phyloP scores from a whole-genome alignment of 805 yeast genomes.

The Metschnikowia bowlesiae region DNA sequence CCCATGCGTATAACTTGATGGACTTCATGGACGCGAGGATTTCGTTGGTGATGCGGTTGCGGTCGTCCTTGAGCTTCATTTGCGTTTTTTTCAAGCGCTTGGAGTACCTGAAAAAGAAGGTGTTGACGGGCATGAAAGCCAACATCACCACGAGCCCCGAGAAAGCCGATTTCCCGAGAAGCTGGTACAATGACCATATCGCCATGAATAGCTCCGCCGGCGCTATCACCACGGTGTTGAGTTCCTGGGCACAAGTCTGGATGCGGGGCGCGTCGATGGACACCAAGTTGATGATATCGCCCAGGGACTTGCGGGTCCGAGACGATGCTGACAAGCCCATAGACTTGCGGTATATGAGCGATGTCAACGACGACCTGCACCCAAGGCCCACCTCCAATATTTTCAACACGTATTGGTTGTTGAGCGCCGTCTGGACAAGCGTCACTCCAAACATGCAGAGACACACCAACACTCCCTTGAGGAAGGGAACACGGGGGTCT shows the following conservation, averaged over 20 bases:
- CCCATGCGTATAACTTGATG: conserved; percentile 27
- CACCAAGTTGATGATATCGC: conserved; percentile 23
- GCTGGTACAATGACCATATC: conserved; percentile 19
- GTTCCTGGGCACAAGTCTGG: conserved; percentile 18
- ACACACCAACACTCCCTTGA: conserved; percentile 16
- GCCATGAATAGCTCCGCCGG: conserved; percentile 18
- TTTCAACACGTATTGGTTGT: conserved; percentile 63
- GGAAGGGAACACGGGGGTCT: conserved; percentile 11
- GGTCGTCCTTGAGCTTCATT: conserved; percentile 19
- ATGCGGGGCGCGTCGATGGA: conserved; percentile 23
- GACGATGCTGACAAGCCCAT: conserved; percentile 18
- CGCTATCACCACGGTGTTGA: conserved; percentile 15
- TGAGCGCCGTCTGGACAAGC: conserved; percentile 53
- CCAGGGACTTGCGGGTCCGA: conserved; percentile 16
- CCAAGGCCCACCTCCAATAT: conserved; percentile 54
- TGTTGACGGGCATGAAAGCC: conserved; percentile 18
- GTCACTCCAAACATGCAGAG: conserved; percentile 54
- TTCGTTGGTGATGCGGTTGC: conserved; percentile 22
- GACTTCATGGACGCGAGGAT: conserved; percentile 22
- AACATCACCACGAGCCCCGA: conserved; percentile 18
- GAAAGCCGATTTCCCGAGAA: conserved; percentile 22
- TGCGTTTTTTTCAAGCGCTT: conserved; percentile 10
- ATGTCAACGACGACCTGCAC: conserved; percentile 18
- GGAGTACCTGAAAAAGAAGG: conserved; percentile 16
- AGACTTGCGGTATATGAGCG: conserved; percentile 21